Base-by-base conservation (phyloP, 768 basidiomycete species). In the Tricholoma furcatifolium region DNA sequence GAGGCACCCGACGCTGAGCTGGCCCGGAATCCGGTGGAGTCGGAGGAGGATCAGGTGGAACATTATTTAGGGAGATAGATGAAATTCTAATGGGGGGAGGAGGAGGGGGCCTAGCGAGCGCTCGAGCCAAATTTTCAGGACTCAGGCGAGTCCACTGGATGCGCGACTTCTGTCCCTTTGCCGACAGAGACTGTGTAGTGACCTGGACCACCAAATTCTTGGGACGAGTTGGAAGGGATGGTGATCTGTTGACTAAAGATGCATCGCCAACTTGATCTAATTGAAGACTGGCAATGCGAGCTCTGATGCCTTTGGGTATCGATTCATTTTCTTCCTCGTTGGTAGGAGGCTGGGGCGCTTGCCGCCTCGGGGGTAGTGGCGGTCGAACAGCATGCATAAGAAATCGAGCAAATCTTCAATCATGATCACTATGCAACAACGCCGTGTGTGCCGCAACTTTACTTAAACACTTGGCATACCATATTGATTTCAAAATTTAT, bases 31-130 rank as follows among this genome's bases (percentile, higher is more conserved):
- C 32, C 27, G 54, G 53, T 27, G 30, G 48, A 17, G 45, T 43
- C 27, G 49, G 51, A 20, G 44, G 32, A 32, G 23, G 48, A 41
- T 32, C 54, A 17, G 54, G 50, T 9, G 10, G n/a, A 17, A 24
- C 39, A 43, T 51, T 18, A 46, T 34, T 17, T 27, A 39, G 24
- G 20, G 21, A 32, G 6, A 47, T 31, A n/a, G 46, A 41, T n/a
- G 18, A 17, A 18, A 21, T 50, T 47, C 42, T 55, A 40, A 24
- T 51, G 7, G 70, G 69, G 20, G 70, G 70, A n/a, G 70, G 68
- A 5, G 72, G 70, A 11, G 69, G 68, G 21, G 57, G 65, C 38
- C 72, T 66, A 34, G 69, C 70, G 8, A 74, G 60, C 27, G 68
- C 57, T 39, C 63, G 63, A 20, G 55, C 57, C 8, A 64, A 51